These are phyloP conservation scores for Pelomyxa schiedti DNA, from an alignment of 78 protist species.

Conservation along the genomic window DNA sequence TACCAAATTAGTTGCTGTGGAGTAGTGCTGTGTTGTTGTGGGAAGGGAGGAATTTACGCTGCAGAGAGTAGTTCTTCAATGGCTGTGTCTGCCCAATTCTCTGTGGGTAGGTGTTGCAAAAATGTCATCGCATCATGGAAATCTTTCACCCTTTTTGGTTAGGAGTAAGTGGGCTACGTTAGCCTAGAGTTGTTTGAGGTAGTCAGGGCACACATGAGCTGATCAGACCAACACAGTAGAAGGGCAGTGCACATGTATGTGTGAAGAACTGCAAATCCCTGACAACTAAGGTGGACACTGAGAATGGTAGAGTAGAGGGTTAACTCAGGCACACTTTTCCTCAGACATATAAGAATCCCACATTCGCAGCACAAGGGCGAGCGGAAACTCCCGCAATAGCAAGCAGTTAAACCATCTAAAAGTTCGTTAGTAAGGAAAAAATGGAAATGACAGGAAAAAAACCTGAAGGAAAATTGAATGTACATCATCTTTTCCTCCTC, in stretches of 20 bases:
- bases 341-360: constrained; percentile 80
- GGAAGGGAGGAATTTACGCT: no score
- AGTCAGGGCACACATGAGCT: no score
- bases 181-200: no score
- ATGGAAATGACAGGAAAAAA: no score
- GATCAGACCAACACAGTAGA: constrained; percentile 42
- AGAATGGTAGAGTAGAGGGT: no score
- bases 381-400: constrained; percentile 78
- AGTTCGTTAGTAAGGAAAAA: no score
- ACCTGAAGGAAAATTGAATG: constrained; percentile 85
- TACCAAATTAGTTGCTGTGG: no score
- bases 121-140: constrained; percentile 63
- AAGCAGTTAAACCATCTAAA: constrained; percentile 97
- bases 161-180: no score
- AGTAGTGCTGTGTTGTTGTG: no score
- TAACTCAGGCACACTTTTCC: no score
- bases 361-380: constrained; percentile 46
- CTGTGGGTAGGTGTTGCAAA: constrained; percentile 81
- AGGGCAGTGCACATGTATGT: constrained; percentile 93
- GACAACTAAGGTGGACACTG: no score
- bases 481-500: constrained; percentile 42
- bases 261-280: constrained; percentile 57
- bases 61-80: no score
- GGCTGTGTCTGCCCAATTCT: constrained; percentile 71
- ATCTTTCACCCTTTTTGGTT: constrained; percentile 33